Conservation (phyloP, 2,329 filamentous ascomycete species). For the Lachnellula willkommii region DNA sequence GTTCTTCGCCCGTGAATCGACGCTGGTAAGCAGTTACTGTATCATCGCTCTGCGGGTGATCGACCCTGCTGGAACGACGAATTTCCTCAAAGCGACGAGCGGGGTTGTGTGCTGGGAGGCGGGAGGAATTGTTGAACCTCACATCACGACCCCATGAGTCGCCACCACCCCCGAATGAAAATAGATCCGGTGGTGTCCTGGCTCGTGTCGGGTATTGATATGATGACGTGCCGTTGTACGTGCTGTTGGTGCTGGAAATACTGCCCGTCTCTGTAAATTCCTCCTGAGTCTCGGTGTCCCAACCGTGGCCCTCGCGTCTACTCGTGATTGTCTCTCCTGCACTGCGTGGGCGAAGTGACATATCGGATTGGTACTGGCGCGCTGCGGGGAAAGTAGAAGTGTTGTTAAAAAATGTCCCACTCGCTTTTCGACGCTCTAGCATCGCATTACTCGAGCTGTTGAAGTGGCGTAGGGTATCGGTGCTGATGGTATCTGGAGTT, state of each 20-base stretch:
- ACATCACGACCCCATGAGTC: conserved; percentile 25
- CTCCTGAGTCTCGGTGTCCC: conserved; percentile 30
- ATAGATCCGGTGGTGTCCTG: conserved; percentile 12
- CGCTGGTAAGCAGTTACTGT: conserved; percentile 5
- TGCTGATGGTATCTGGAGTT: conserved; percentile 33
- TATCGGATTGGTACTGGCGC: conserved; percentile 19
- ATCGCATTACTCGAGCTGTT: conserved; percentile 48
- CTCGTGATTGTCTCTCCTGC: conserved; percentile 32
- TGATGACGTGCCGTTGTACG: conserved; percentile 13
- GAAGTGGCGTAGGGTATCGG: conserved; percentile 36
- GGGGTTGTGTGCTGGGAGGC: conserved; percentile 15
- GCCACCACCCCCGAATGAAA: conserved; percentile 8
- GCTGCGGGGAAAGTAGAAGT: conserved; percentile 18
- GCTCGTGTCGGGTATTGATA: conserved; percentile 12
- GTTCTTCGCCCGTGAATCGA: conserved; percentile 2
- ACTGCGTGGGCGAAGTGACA: conserved; percentile 27
- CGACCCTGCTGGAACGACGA: conserved; percentile 17
- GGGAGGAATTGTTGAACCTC: conserved; percentile 20
- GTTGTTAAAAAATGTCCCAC: conserved; percentile 18
- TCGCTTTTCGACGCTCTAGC: conserved; percentile 8
- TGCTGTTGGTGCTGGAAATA: conserved; percentile 19
- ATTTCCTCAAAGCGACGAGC: conserved; percentile 14
- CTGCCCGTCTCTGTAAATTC: conserved; percentile 27
- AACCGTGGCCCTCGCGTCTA: conserved; percentile 31
- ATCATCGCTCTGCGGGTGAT: conserved; percentile 20